Evolutionary conservation across 2,329 filamentous ascomycete species (phyloP), one percentile per base, ranked within the genome.

Genomic region (Neurospora crassa): DNA sequence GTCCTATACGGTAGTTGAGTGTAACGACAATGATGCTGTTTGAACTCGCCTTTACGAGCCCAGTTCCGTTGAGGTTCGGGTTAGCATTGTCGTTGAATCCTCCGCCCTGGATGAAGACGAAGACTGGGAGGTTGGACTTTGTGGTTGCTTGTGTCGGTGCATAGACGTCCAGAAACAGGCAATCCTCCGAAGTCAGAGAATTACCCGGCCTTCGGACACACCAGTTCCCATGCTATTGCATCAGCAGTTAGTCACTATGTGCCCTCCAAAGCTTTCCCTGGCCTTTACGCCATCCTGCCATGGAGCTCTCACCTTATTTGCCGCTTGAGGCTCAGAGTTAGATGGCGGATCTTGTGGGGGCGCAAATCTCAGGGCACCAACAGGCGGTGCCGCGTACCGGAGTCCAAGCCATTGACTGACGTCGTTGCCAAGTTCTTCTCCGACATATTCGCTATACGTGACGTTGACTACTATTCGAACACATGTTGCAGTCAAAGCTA

Each of bases 1-100:
- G 85, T 0, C 91, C 91, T 12, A 94, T 90, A 5, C 92, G 89
- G 78, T 94, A 94, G 80, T 93, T 94, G 80, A 92, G 86, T 11
- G 85, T 90, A 1, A 94, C 90, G 0, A 93, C 87, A 0, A 94
- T 81, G 37, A 93, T 89, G 67, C 87, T 83, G 73, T 85, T 80
- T 24, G 83, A 84, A 20, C 86, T 85, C 0, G 89, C 89, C 68
- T 81, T 76, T 67, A 91, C 83, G 41, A 92, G 79, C 1, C 85
- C 87, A 1, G 82, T 84, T 1, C 86, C 90, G 75, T 91, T 86
- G 72, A 86, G 82, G 74, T 90, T 84, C 0, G 79, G 76, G 70
- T 80, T 80, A 7, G 79, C 75, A 70, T 82, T 77, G n/a, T 45
- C 67, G 72, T 86, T 86, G 77, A 88, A 87, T 1, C 86, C 86